These are phyloP conservation scores for Aulographum hederae DNA, from an alignment of 2,329 filamentous ascomycete genomes.

Conservation along the genomic window DNA sequence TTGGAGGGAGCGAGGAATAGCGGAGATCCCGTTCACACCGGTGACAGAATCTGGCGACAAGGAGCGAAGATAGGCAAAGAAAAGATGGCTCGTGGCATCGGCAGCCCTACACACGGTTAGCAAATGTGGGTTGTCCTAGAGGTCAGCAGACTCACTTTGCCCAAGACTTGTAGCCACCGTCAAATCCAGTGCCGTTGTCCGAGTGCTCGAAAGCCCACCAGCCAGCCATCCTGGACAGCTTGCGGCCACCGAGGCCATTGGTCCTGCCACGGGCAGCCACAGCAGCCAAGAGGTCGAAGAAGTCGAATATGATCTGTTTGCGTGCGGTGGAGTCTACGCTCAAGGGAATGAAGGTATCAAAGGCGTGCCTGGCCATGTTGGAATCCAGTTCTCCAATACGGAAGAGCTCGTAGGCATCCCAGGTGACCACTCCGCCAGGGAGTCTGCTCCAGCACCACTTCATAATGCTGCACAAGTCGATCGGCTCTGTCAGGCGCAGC, in stretches of 20 bases:
- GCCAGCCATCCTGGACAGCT: conserved; percentile 83
- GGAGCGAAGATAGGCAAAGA: conserved; percentile 92
- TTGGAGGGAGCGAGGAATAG: conserved; percentile 78
- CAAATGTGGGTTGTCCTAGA: conserved; percentile 5
- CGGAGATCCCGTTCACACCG: conserved; percentile 59
- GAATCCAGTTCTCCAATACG: conserved; percentile 82
- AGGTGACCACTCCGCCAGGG: conserved; percentile 78
- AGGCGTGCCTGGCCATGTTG: conserved; percentile 68
- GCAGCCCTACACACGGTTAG: conserved; percentile 47
- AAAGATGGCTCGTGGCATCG: conserved; percentile 89
- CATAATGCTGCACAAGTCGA: conserved; percentile 83
- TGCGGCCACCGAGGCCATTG: conserved; percentile 84
- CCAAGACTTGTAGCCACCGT: conserved; percentile 86
- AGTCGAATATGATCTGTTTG: conserved; percentile 82
- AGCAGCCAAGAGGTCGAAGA: conserved; percentile 83
- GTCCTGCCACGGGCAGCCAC: conserved; percentile 83
- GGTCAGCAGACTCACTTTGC: conserved; percentile 40
- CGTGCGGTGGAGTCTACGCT: conserved; percentile 77
- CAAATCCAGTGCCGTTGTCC: conserved; percentile 79
- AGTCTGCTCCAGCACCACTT: conserved; percentile 99
- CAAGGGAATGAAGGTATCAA: conserved; percentile 89
- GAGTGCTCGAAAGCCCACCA: conserved; percentile 97
- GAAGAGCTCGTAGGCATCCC: conserved; percentile 95
- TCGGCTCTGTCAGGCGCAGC: conserved; percentile 78
- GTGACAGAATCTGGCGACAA: conserved; percentile 59